Conservation (phyloP, 306 rosid genomes). For the Malus asiatica region DNA sequence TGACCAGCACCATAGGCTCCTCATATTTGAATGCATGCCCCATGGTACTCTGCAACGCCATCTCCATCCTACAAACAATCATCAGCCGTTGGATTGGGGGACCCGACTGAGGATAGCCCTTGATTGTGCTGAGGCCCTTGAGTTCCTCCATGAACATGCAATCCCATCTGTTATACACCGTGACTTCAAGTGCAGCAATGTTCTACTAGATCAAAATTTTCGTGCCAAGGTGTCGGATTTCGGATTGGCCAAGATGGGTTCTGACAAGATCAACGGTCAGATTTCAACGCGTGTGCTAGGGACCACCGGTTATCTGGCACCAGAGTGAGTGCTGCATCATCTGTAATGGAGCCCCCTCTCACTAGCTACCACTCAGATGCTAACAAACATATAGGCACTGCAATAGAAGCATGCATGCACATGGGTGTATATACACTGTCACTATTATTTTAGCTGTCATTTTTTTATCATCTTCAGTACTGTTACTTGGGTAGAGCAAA, state of each 20-base stretch:
- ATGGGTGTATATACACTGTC: conserved; percentile 30
- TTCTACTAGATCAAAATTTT: conserved; percentile 65
- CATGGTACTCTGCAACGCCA: conserved; percentile 68
- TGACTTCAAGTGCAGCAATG: conserved; percentile 72
- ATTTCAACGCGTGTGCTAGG: conserved; percentile 77
- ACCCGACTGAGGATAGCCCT: conserved; percentile 88
- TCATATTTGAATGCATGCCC: conserved; percentile 71
- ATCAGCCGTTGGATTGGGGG: conserved; percentile 78
- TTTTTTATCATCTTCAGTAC: conserved; percentile 5
- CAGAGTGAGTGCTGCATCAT: conserved; percentile 70
- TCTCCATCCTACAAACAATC: conserved; percentile 41
- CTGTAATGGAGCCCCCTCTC: conserved; percentile 20
- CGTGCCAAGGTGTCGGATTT: conserved; percentile 87
- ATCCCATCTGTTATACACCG: conserved; percentile 77
- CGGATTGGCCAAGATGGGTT: conserved; percentile 82
- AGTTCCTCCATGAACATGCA: conserved; percentile 79
- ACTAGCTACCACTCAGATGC: conserved; percentile 9
- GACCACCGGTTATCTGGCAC: conserved; percentile 97
- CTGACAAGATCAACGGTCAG: conserved; percentile 77
- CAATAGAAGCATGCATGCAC: conserved; percentile 36
- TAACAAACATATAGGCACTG: conserved; percentile 18
- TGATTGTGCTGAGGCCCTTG: conserved; percentile 88
- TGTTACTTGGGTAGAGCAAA: neutral
- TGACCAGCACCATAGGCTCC: conserved; percentile 81
- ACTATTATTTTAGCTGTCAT: conserved; percentile 39